Conservation (phyloP, 2,329 filamentous ascomycete species). For the Graphiopsis chlorocephala region DNA sequence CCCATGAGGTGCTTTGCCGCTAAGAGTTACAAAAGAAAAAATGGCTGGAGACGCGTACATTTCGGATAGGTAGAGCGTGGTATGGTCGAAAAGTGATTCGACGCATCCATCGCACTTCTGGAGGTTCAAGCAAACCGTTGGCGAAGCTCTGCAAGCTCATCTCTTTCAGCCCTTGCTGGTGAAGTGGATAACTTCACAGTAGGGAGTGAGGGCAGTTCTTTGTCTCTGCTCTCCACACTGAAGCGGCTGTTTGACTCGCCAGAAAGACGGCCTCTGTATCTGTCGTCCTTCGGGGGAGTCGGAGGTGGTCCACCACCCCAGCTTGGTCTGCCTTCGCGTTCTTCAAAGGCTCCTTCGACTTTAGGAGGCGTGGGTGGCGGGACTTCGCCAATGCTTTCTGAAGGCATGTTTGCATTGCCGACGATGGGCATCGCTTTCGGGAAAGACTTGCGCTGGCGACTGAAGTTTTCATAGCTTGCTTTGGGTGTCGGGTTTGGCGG, state of each 20-base stretch:
- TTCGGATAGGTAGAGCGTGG: neutral
- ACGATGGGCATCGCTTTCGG: slow-evolving; percentile 18
- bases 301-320: slow-evolving; percentile 39
- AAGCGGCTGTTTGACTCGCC: slow-evolving; percentile 16
- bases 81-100: neutral
- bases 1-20: neutral
- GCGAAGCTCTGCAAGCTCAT: slow-evolving; percentile 21
- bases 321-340: slow-evolving; percentile 20
- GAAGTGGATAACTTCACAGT: slow-evolving; percentile 24
- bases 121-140: neutral
- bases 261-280: neutral
- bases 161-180: slow-evolving; percentile 20
- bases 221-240: slow-evolving; percentile 24
- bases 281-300: slow-evolving; percentile 44
- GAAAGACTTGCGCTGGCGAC: slow-evolving; percentile 2
- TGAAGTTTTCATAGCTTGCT: slow-evolving; percentile 25
- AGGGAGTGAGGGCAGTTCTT: slow-evolving; percentile 28
- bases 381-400: slow-evolving; percentile 29
- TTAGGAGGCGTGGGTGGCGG: slow-evolving; percentile 35
- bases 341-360: slow-evolving; percentile 25
- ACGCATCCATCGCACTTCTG: neutral
- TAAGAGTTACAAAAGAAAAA: slow-evolving; percentile 15
- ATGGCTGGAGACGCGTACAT: neutral
- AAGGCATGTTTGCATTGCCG: slow-evolving; percentile 27
- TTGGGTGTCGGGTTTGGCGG: slow-evolving; percentile 25